Conservation (phyloP, 2,329 filamentous ascomycete genomes). For the Byssothecium circinans region DNA sequence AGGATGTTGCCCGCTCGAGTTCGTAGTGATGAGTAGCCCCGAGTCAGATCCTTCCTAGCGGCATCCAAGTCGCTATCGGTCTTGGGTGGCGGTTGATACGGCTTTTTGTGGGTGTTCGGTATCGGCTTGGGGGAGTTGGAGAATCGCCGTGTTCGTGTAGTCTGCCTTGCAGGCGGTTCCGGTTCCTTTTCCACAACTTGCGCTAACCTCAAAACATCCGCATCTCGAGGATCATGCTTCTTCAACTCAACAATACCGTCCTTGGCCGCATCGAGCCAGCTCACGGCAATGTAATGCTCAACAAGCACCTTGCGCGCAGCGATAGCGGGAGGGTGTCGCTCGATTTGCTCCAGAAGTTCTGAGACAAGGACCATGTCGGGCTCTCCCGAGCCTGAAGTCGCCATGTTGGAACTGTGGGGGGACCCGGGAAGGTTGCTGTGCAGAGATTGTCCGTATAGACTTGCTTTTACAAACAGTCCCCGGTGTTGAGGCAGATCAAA, state of each 20-base stretch:
- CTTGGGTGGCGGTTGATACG: conserved; percentile 2
- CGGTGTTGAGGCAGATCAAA: conserved; percentile 3
- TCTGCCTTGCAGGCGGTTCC: conserved; percentile 18
- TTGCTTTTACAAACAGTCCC: too few species aligned
- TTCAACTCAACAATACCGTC: conserved; percentile 33
- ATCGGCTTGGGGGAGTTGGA: neutral
- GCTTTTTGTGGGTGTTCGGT: neutral
- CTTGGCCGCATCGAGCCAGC: conserved; percentile 38
- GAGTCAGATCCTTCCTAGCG: conserved; percentile 24
- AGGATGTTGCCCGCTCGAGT: conserved; percentile 25
- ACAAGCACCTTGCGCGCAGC: conserved; percentile 32
- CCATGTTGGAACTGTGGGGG: neutral
- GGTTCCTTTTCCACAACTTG: conserved; percentile 26
- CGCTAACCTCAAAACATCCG: conserved; percentile 26
- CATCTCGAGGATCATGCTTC: conserved; percentile 21
- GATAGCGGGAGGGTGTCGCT: conserved; percentile 32
- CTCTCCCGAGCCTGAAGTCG: conserved; percentile 22
- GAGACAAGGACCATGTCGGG: conserved; percentile 37
- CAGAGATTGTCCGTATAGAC: too few species aligned
- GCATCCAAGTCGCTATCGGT: conserved; percentile 22
- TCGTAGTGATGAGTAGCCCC: conserved; percentile 29
- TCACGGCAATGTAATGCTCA: conserved; percentile 36
- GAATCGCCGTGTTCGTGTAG: neutral
- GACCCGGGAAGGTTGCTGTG: conserved; percentile 5
- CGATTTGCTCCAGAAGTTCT: conserved; percentile 37